Percentiles rank a stretch among this genome's conserved stretches.
Conservation (phyloP, 2,329 filamentous ascomycete species). For the Plectosphaerella sp. region DNA sequence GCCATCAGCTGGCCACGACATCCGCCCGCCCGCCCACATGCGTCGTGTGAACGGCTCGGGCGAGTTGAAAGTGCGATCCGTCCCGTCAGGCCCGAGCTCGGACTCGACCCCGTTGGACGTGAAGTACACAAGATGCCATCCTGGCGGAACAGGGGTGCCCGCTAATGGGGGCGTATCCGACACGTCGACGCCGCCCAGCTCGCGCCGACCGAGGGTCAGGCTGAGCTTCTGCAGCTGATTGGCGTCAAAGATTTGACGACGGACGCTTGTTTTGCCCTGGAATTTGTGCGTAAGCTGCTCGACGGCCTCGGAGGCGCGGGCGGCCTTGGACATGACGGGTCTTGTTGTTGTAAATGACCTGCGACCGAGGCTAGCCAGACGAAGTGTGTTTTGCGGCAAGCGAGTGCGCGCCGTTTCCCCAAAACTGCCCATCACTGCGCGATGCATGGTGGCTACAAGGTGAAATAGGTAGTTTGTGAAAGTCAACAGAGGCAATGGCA, state of each 20-base stretch:
- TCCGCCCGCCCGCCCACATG: slow-evolving; percentile 64
- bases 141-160: slow-evolving; percentile 50
- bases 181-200: slow-evolving; percentile 33
- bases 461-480: too few relatives aligned
- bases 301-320: slow-evolving; percentile 18
- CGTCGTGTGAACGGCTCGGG: slow-evolving; percentile 55
- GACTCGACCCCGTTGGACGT: slow-evolving; percentile 50
- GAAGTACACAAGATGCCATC: slow-evolving; percentile 62
- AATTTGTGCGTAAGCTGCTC: slow-evolving; percentile 22
- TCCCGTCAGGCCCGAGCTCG: slow-evolving; percentile 55
- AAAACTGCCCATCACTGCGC: too few relatives aligned
- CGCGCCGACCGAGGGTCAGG: slow-evolving; percentile 49
- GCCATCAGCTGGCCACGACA: slow-evolving; percentile 38
- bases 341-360: too few relatives aligned
- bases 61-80: slow-evolving; percentile 56
- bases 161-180: slow-evolving; percentile 28
- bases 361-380: too few relatives aligned
- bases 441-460: too few relatives aligned
- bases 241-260: slow-evolving; percentile 49
- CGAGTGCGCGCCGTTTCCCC: too few relatives aligned
- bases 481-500: too few relatives aligned
- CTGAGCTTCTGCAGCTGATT: slow-evolving; percentile 61
- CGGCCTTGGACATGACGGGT: not conserved
- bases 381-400: too few relatives aligned
- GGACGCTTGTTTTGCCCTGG: slow-evolving; percentile 17